Conservation (phyloP, 2,329 filamentous ascomycete species). For the Triangularia verruculosa region DNA sequence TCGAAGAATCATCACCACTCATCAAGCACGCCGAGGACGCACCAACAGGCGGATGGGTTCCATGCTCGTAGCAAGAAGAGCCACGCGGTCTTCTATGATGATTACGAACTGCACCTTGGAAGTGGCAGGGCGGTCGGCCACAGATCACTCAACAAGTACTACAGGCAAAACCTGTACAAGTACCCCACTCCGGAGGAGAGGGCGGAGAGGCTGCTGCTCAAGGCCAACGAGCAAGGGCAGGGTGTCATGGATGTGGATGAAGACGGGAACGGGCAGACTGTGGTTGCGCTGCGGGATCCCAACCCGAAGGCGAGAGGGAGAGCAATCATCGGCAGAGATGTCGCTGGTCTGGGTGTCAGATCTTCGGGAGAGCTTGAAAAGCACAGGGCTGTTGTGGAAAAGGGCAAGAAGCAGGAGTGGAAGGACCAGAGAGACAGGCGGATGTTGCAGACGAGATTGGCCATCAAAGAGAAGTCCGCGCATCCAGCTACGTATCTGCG, state of each 20-base stretch:
- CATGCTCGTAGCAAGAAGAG: conserved; percentile 77
- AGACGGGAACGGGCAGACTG: conserved; percentile 11
- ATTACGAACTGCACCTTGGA: conserved; percentile 90
- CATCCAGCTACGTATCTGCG: conserved; percentile 28
- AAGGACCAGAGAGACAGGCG: conserved; percentile 18
- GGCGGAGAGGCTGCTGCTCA: conserved; percentile 27
- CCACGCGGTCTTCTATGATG: conserved; percentile 81
- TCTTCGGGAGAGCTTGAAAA: conserved; percentile 16
- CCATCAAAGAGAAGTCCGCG: conserved; percentile 27
- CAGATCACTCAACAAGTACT: conserved; percentile 82
- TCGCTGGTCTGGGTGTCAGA: conserved; percentile 22
- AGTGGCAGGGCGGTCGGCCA: conserved; percentile 88
- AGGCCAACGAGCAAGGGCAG: conserved; percentile 24
- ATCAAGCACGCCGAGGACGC: conserved; percentile 65
- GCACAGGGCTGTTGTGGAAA: conserved; percentile 20
- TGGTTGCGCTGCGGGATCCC: conserved; percentile 9
- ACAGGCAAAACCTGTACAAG: conserved; percentile 84
- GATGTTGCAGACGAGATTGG: conserved; percentile 19
- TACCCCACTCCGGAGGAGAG: conserved; percentile 79
- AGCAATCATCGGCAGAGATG: conserved; percentile 20
- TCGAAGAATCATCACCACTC: conserved; percentile 74
- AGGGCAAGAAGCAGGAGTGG: conserved; percentile 27
- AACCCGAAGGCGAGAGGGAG: conserved; percentile 21
- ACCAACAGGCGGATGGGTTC: conserved; percentile 73
- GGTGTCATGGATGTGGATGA: conserved; percentile 28